Evolutionary conservation across 306 rosid species (phyloP).

Genomic region (Begonia masoniana): DNA sequence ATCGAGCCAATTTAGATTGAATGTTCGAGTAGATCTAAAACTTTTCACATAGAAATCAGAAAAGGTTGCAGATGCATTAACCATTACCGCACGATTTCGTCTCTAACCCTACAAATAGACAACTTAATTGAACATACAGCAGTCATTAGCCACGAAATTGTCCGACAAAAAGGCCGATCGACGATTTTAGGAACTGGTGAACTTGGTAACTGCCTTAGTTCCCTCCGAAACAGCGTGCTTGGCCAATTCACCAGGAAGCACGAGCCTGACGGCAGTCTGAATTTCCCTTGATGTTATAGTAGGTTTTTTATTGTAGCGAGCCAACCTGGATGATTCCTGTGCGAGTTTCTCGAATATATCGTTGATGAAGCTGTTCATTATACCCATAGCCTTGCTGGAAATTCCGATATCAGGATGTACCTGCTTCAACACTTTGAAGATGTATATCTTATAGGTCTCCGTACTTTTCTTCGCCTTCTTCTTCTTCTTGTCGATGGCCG

Average conservation of each 20-base stretch:
- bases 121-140: too few relatives aligned
- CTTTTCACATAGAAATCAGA: too few relatives aligned
- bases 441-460: conserved; percentile 27
- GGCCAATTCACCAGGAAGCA: conserved; percentile 29
- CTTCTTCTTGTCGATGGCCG: too few relatives aligned
- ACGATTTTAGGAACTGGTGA: too few relatives aligned
- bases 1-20: too few relatives aligned
- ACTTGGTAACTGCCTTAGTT: conserved; percentile 25
- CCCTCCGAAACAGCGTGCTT: conserved; percentile 40
- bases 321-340: too few relatives aligned
- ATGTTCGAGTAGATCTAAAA: too few relatives aligned
- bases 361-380: conserved; percentile 39
- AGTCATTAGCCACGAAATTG: too few relatives aligned
- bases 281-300: conserved; percentile 35
- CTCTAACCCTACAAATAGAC: too few relatives aligned
- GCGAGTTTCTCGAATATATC: conserved; percentile 16
- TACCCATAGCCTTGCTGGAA: conserved; percentile 37
- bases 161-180: too few relatives aligned
- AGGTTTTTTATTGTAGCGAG: conserved; percentile 28
- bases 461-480: conserved; percentile 19
- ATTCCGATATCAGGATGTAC: conserved; percentile 41
- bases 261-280: conserved; percentile 33
- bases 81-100: too few relatives aligned
- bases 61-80: too few relatives aligned
- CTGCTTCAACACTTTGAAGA: conserved; percentile 37